These are phyloP conservation scores for Cyberlindnera mrakii DNA, from an alignment of 805 yeast species.

Conservation along the genomic window DNA sequence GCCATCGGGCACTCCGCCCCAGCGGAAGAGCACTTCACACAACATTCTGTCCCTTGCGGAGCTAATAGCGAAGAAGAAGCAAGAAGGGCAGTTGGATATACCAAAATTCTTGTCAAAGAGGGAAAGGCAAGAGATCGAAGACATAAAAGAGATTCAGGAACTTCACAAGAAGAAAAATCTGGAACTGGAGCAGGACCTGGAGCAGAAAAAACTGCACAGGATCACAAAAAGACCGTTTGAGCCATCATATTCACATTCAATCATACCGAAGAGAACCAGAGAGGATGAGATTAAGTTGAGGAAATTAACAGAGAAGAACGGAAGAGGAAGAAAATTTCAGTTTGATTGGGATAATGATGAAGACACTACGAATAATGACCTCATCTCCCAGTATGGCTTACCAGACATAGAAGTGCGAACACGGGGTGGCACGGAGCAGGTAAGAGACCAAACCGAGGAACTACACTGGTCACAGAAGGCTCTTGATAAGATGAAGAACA, in stretches of 20 bases:
- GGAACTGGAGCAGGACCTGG: constrained; percentile 39
- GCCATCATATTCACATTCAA: no score
- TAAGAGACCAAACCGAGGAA: constrained; percentile 8
- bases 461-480: constrained; percentile 65
- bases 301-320: constrained; percentile 1
- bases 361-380: constrained; percentile 50
- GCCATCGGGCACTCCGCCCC: background rate
- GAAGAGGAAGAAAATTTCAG: constrained; percentile 36
- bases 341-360: constrained; percentile 69
- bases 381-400: constrained; percentile 7
- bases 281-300: background rate
- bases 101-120: constrained; percentile 41
- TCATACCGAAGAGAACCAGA: background rate
- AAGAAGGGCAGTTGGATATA: constrained; percentile 14
- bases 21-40: constrained; percentile 2
- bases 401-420: constrained; percentile 4
- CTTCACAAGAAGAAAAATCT: constrained; percentile 20
- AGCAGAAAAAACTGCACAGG: constrained; percentile 25
- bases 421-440: background rate
- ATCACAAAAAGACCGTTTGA: background rate
- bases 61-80: constrained; percentile 24
- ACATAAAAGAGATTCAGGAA: constrained; percentile 17
- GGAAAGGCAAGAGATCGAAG: constrained; percentile 32
- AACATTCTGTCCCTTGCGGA: constrained; percentile 34
- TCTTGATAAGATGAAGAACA: constrained; percentile 54